These are phyloP conservation scores for Mesembryanthemum crystallinum DNA, from an alignment of 148 eudicot genomes.

Conservation along the genomic window DNA sequence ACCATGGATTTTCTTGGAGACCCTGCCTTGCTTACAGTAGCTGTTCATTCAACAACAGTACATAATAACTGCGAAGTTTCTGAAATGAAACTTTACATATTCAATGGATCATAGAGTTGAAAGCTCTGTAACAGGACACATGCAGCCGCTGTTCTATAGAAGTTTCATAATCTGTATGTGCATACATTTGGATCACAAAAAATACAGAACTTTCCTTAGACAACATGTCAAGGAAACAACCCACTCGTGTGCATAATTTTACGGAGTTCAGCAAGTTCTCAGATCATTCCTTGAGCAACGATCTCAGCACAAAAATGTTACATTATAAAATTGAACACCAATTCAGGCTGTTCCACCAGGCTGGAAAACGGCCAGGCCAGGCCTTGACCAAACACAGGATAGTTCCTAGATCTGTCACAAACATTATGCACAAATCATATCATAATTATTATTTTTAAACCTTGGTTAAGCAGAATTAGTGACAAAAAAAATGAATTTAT, in stretches of 20 bases:
- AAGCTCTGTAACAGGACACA: no score
- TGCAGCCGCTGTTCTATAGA: no score
- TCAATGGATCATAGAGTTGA: no score
- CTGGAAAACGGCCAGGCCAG: slow-evolving; percentile 14
- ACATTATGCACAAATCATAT: background rate
- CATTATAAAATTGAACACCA: no score
- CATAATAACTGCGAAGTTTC: no score
- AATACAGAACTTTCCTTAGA: background rate
- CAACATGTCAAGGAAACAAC: slow-evolving; percentile 16
- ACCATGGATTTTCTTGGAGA: no score
- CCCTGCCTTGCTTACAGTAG: no score
- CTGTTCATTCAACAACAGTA: no score
- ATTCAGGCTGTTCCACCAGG: slow-evolving; percentile 17
- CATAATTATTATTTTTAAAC: background rate
- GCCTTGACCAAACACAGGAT: background rate
- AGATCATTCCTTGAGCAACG: slow-evolving; percentile 9
- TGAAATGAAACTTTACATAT: no score
- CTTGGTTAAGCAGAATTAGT: background rate
- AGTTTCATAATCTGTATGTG: background rate
- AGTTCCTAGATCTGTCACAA: background rate
- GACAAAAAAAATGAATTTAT: background rate
- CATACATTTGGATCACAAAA: slow-evolving; percentile 20
- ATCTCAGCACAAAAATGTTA: background rate
- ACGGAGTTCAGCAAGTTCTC: background rate
- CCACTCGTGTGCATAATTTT: slow-evolving; percentile 21